phyloP scores from a whole-genome alignment of 352 stramenopile genomes.

The Pythium sp. region DNA sequence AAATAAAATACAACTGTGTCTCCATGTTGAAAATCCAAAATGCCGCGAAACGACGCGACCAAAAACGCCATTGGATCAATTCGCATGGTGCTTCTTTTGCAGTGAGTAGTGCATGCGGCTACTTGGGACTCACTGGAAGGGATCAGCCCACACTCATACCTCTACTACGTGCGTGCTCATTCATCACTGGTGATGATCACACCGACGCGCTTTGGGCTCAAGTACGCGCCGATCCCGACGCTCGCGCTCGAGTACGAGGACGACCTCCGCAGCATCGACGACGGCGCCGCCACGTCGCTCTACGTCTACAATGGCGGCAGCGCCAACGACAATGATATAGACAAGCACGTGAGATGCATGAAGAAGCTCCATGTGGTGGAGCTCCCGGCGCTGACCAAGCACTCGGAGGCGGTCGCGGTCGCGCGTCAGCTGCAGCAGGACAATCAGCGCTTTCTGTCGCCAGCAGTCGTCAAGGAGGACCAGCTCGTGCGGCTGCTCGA shows the following conservation, averaged over 20 bases:
- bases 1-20: no score
- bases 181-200: conserved; percentile 44
- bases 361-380: conserved; percentile 81
- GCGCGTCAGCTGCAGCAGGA: conserved; percentile 58
- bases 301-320: conserved; percentile 42
- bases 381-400: conserved; percentile 52
- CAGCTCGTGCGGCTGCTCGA: conserved; percentile 66
- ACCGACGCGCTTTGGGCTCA: conserved; percentile 77
- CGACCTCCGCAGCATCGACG: conserved; percentile 35
- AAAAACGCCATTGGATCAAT: not conserved
- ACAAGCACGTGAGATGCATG: conserved; percentile 11
- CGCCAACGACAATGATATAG: conserved; percentile 6
- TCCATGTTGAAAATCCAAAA: not conserved
- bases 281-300: conserved; percentile 39
- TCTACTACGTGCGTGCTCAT: not conserved
- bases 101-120: not conserved
- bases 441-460: conserved; percentile 57
- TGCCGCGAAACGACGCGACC: not conserved
- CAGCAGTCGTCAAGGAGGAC: conserved; percentile 58
- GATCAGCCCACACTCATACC: no score
- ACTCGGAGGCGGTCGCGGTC: conserved; percentile 45
- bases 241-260: conserved; percentile 83
- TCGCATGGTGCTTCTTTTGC: not conserved
- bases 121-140: not conserved
- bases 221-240: conserved; percentile 77